These are phyloP conservation scores for Alternaria triticina DNA, from an alignment of 2,329 filamentous ascomycete species.

Conservation along the genomic window DNA sequence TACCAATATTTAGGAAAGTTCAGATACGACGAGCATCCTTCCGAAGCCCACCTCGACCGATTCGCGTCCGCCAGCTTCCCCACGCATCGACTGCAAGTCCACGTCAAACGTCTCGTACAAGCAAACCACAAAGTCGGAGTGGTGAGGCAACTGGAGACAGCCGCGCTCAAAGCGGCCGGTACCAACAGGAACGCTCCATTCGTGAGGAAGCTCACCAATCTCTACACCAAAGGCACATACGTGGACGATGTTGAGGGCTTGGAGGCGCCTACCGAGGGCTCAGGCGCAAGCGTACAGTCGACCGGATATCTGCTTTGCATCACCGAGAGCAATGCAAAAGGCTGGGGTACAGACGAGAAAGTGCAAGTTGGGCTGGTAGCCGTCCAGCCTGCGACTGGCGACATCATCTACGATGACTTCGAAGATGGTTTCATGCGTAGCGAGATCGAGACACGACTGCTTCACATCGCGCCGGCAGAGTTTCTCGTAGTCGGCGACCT, in stretches of 20 bases:
- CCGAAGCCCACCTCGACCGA: conserved; percentile 87
- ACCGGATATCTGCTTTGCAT: conserved; percentile 93
- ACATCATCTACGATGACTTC: conserved; percentile 94
- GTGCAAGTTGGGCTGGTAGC: conserved; percentile 91
- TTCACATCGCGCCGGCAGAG: conserved; percentile 96
- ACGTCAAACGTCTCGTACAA: conserved; percentile 89
- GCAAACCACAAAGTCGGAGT: conserved; percentile 97
- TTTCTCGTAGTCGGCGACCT: conserved; percentile 91
- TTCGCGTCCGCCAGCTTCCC: conserved; percentile 98
- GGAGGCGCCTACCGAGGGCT: conserved; percentile 56
- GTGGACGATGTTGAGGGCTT: conserved; percentile 90
- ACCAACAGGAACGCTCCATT: conserved; percentile 95
- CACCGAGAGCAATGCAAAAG: conserved; percentile 81
- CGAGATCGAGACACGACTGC: conserved; percentile 91
- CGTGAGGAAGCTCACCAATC: conserved; percentile 87
- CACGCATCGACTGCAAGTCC: conserved; percentile 86
- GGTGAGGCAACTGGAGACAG: conserved; percentile 92
- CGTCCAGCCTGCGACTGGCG: conserved; percentile 93
- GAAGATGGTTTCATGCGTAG: conserved; percentile 97
- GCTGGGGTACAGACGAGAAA: conserved; percentile 86
- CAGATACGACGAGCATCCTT: conserved; percentile 83
- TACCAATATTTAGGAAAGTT: conserved; percentile 80
- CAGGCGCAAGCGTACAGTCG: conserved; percentile 62
- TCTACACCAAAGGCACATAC: conserved; percentile 98
- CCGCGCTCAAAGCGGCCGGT: conserved; percentile 91